These are phyloP conservation scores for Komagataella mondaviorum DNA, from an alignment of 805 yeast species.

Conservation along the genomic window DNA sequence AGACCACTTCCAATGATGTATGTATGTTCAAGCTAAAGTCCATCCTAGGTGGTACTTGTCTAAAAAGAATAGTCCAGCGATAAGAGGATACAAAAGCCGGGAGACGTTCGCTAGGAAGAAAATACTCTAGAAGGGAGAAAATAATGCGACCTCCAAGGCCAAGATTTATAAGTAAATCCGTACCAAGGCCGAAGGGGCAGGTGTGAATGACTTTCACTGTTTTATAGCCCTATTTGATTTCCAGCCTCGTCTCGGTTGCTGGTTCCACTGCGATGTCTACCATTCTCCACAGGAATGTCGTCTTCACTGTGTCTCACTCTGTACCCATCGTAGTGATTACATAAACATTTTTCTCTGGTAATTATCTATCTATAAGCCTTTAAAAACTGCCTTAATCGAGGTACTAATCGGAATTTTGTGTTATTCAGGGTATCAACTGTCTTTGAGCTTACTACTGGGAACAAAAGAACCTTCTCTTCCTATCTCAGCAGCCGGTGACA, in stretches of 20 bases:
- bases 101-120: background rate
- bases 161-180: background rate
- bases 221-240: no score
- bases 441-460: background rate
- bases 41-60: constrained; percentile 14
- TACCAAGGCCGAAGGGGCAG: background rate
- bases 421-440: background rate
- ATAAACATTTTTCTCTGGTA: no score
- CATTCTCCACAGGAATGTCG: no score
- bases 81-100: background rate
- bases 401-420: background rate
- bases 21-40: constrained; percentile 32
- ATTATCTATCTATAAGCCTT: background rate
- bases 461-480: background rate
- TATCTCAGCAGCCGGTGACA: background rate
- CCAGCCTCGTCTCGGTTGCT: no score
- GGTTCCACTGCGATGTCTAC: no score
- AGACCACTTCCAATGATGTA: constrained; percentile 37
- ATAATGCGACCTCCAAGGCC: background rate
- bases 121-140: background rate
- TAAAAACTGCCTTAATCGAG: background rate
- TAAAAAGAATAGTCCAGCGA: background rate
- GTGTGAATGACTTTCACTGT: no score
- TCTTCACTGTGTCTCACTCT: no score
- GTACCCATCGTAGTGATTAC: background rate